phyloP scores from a whole-genome alignment of 1,139 yeast genomes.

The Saccharomycopsis hybrid region DNA sequence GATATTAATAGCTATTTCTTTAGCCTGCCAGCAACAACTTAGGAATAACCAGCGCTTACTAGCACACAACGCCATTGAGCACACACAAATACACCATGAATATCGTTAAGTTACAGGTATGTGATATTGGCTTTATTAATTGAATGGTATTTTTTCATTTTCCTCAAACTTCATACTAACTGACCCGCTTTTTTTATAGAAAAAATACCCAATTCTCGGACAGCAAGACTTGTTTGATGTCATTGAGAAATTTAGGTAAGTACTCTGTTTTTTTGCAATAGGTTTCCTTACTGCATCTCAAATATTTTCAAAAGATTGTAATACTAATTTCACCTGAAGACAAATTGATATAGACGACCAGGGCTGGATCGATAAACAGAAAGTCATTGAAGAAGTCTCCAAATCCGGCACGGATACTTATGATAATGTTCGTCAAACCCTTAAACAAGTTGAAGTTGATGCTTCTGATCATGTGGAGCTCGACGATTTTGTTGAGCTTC shows the following conservation, averaged over 20 bases:
- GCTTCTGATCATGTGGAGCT: constrained; percentile 96
- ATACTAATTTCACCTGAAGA: constrained; percentile 28
- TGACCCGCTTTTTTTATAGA: constrained; percentile 7
- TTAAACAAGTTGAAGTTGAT: constrained; percentile 86
- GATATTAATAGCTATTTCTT: too few relatives aligned
- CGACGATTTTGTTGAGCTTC: constrained; percentile 89
- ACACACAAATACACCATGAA: constrained; percentile 33
- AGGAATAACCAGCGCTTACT: too few relatives aligned
- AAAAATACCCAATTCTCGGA: constrained; percentile 73
- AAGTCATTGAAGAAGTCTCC: constrained; percentile 77
- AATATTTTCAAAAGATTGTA: not conserved
- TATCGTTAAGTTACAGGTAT: constrained; percentile 46
- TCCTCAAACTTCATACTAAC: not conserved
- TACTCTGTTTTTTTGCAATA: constrained; percentile 2
- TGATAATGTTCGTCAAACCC: constrained; percentile 90
- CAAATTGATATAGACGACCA: constrained; percentile 81
- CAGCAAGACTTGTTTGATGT: constrained; percentile 83
- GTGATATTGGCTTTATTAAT: constrained; percentile 22
- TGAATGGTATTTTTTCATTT: not conserved
- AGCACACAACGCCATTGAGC: too few relatives aligned
- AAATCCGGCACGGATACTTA: constrained; percentile 75
- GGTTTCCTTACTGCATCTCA: not conserved
- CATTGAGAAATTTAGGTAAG: constrained; percentile 63
- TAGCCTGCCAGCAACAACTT: too few relatives aligned
- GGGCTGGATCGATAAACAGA: constrained; percentile 94